Percentiles rank a stretch among this genome's conserved stretches.
These are phyloP conservation scores for Cryphonectria parasitica DNA, from an alignment of 2,329 filamentous ascomycete species.

Conservation along the genomic window DNA sequence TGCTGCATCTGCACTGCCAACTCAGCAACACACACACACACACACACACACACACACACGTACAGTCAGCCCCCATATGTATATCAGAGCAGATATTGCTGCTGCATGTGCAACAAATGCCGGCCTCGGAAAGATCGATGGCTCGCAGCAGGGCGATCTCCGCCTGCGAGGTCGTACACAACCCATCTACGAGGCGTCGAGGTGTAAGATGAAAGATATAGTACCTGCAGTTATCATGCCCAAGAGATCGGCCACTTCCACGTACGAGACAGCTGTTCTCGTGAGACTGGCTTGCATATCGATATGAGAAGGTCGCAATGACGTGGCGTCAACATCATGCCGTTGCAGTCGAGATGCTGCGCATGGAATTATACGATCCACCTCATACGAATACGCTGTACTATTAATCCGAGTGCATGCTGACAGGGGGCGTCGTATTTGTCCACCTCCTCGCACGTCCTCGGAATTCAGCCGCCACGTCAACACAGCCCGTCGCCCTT, in stretches of 20 bases:
- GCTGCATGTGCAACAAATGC: slow-evolving; percentile 5
- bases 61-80: slow-evolving; percentile 5
- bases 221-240: background rate
- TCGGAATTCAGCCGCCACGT: background rate
- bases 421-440: background rate
- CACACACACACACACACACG: background rate
- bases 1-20: slow-evolving; percentile 6
- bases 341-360: background rate
- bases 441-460: background rate
- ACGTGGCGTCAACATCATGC: background rate
- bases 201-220: slow-evolving; percentile 9
- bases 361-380: background rate
- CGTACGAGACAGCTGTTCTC: background rate
- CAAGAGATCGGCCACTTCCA: background rate
- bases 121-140: slow-evolving; percentile 26
- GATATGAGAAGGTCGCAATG: background rate
- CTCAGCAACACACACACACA: slow-evolving; percentile 12
- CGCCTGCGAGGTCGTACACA: slow-evolving; percentile 4
- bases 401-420: background rate
- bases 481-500: background rate
- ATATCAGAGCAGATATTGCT: slow-evolving; percentile 14
- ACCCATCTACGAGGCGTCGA: background rate
- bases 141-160: slow-evolving; percentile 18
- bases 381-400: background rate
- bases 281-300: background rate